Percentiles rank a stretch among this genome's conserved stretches.
phyloP scores from a whole-genome alignment of 1,139 yeast species.

The Petasospora fabianii region DNA sequence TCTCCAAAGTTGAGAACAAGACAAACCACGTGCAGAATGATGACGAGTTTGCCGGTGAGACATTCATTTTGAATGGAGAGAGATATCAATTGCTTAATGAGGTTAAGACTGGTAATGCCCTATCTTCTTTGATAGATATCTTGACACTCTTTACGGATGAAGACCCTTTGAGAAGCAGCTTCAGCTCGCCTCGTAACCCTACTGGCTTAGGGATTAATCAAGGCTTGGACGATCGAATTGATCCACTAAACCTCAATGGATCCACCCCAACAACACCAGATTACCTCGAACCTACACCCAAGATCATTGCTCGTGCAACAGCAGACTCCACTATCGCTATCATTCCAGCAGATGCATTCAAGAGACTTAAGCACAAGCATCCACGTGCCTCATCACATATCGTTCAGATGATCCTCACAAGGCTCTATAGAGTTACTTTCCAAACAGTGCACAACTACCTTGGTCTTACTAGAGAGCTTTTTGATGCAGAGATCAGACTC shows the following conservation, averaged over 20 bases:
- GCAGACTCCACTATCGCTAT: constrained; percentile 81
- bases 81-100: constrained; percentile 77
- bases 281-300: constrained; percentile 26
- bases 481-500: constrained; percentile 68
- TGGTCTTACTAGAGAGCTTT: constrained; percentile 78
- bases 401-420: constrained; percentile 84
- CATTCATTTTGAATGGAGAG: constrained; percentile 44
- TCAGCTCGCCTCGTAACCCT: constrained; percentile 18
- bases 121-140: constrained; percentile 79
- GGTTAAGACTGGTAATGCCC: constrained; percentile 80
- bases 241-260: constrained; percentile 20
- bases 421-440: constrained; percentile 85
- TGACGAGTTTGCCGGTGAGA: constrained; percentile 31
- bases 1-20: constrained; percentile 39
- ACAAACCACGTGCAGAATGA: constrained; percentile 31
- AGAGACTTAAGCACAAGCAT: constrained; percentile 64
- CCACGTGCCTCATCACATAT: constrained; percentile 93
- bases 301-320: constrained; percentile 37
- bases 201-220: not conserved
- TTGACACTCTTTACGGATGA: constrained; percentile 62
- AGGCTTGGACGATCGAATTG: constrained; percentile 13
- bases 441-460: constrained; percentile 85
- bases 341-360: constrained; percentile 82
- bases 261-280: constrained; percentile 4
- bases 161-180: constrained; percentile 4